phyloP scores from a whole-genome alignment of 2,329 filamentous ascomycete species.

The Cladosporium austrohemisphaericum region DNA sequence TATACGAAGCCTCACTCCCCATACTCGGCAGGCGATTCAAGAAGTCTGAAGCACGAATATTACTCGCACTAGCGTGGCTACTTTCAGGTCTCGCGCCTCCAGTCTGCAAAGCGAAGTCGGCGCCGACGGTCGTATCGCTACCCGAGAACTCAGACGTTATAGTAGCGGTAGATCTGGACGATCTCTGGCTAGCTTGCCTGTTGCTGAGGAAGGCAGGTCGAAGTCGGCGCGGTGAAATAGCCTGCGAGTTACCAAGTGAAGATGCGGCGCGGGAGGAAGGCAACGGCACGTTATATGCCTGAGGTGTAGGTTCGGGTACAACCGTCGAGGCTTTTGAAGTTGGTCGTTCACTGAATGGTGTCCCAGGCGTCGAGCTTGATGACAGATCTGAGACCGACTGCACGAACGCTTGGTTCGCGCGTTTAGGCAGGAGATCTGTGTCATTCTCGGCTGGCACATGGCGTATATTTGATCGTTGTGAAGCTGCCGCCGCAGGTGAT shows the following conservation, averaged over 20 bases:
- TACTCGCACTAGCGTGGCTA: conserved; percentile 1
- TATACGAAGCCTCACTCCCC: conserved; percentile 79
- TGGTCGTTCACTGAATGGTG: conserved; percentile 14
- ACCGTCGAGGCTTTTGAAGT: conserved; percentile 21
- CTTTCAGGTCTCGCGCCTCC: conserved; percentile 57
- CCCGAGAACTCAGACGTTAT: conserved; percentile 57
- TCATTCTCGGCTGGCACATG: neutral
- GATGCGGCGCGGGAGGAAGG: conserved; percentile 11
- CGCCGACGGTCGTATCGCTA: conserved; percentile 72
- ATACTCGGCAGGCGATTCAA: conserved; percentile 78
- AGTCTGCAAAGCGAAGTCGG: conserved; percentile 78
- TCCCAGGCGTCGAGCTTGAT: neutral
- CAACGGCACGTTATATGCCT: conserved; percentile 9
- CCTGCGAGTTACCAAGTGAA: conserved; percentile 5
- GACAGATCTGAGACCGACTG: conserved; percentile 11
- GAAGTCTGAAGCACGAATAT: conserved; percentile 47
- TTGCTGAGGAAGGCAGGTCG: conserved; percentile 54
- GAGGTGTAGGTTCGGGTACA: neutral
- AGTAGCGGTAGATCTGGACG: conserved; percentile 55
- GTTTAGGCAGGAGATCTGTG: neutral
- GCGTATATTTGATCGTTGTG: neutral
- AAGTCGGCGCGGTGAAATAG: conserved; percentile 9
- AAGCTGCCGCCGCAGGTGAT: conserved; percentile 12
- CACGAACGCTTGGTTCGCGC: conserved; percentile 1
- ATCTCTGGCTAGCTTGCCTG: conserved; percentile 55